Percentiles rank a stretch among this genome's conserved stretches.
Evolutionary conservation across 768 basidiomycete genomes (phyloP).

Genomic region (Tylopilus sp.): DNA sequence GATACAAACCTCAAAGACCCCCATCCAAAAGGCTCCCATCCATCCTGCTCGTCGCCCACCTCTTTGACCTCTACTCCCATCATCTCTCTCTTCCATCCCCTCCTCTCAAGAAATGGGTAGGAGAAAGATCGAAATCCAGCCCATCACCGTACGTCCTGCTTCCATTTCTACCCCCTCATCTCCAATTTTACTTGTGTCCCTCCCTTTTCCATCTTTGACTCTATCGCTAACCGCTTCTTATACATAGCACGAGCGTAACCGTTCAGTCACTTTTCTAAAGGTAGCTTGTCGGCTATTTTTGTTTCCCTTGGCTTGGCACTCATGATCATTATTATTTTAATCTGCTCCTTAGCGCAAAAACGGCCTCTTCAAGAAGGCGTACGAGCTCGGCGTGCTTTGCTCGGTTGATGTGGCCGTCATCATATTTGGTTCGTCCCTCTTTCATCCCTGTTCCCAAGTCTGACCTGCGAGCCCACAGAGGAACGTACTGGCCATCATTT

Average conservation of each 20-base stretch:
- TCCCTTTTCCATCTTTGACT: constrained; percentile 31
- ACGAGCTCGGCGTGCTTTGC: constrained; percentile 87
- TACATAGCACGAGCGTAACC: constrained; percentile 85
- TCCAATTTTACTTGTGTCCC: constrained; percentile 29
- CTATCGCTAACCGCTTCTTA: constrained; percentile 36
- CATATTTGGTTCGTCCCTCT: constrained; percentile 63
- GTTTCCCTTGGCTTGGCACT: constrained; percentile 37
- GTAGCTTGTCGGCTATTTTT: constrained; percentile 68
- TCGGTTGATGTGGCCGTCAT: constrained; percentile 87
- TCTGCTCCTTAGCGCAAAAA: constrained; percentile 65
- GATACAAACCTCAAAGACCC: constrained; percentile 33
- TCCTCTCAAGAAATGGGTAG: constrained; percentile 51
- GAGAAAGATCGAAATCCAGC: constrained; percentile 80
- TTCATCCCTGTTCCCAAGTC: background rate
- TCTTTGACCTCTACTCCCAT: constrained; percentile 20
- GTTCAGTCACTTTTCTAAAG: constrained; percentile 89
- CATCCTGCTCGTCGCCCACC: constrained; percentile 17
- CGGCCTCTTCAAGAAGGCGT: constrained; percentile 88
- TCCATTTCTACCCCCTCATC: constrained; percentile 14
- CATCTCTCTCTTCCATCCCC: constrained; percentile 9
- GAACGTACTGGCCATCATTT: constrained; percentile 75
- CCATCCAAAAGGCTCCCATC: constrained; percentile 33
- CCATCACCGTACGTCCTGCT: constrained; percentile 60
- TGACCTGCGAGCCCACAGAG: constrained; percentile 41
- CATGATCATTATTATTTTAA: constrained; percentile 26